Evolutionary conservation across 2,329 filamentous ascomycete genomes (phyloP), one percentile per base, ranked within the genome.

Genomic region (Scorias spongiosa): DNA sequence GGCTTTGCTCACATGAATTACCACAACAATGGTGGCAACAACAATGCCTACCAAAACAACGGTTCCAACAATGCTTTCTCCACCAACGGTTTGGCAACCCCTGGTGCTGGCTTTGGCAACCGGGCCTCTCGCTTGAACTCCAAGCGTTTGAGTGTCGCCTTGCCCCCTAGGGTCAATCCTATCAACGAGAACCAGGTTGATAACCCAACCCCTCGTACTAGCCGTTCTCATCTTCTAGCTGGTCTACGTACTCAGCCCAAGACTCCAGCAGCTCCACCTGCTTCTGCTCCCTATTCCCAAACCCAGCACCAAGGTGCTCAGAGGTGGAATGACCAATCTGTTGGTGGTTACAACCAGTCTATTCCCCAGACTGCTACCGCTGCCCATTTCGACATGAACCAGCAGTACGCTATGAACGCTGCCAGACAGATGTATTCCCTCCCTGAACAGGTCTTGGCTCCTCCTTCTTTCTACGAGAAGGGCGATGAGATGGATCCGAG

Each of bases 1-100:
- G 86, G 87, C 91, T 85, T 94, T 73, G 82, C 87, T 91, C 87
- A 93, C 76, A 96, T 96, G 89, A 84, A 86, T 71, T 89, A 86
- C 73, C 84, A 80, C 72, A 76, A 80, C 65, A 49, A 48, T 46
- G 51, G 51, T 61, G 20, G 20, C 20, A 26, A 26, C 7, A 26
- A 26, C 20, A 26, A 26, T 26, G 20, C 20, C 20, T 26, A 26
- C 20, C 20, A 26, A 26, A 50, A 48, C 45, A 36, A 34, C 59
- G 60, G 60, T 51, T 58, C 54, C 48, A 48, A 44, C 44, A 56
- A 54, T 49, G 52, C 50, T 44, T 84, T 84, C 64, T 69, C 75
- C 63, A 72, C 81, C 64, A 71, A 76, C 61, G 80, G 78, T 56
- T 72, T 94, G 56, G 78, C 80, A 59, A 78, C 85, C 68, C 82